Conservation (phyloP, 169 alveolate genomes). For the Cryptosporidium canis region DNA sequence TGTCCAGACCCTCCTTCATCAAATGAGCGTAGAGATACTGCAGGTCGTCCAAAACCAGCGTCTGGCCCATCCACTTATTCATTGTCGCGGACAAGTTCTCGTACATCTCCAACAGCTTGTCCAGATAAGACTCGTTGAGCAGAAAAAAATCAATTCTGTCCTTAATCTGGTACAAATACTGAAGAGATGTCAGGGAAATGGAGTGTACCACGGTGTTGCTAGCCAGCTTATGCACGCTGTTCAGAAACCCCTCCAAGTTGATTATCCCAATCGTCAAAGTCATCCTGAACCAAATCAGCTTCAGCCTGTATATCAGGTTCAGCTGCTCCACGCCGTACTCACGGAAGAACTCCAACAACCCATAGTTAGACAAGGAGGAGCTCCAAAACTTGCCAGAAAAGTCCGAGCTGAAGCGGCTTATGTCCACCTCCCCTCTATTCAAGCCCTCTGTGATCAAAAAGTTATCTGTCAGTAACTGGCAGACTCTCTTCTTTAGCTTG, state of each 20-base stretch:
- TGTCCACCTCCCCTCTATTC: not conserved
- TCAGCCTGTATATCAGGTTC: constrained; percentile 9
- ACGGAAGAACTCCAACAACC: not conserved
- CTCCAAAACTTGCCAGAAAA: constrained; percentile 21
- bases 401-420: not conserved
- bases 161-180: constrained; percentile 24
- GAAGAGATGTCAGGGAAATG: constrained; percentile 18
- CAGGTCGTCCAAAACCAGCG: constrained; percentile 31
- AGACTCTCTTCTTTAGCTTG: not conserved
- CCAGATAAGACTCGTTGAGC: not conserved
- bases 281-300: constrained; percentile 8
- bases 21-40: constrained; percentile 24
- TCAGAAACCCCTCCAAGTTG: not conserved
- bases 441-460: not conserved
- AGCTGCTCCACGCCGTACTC: constrained; percentile 37
- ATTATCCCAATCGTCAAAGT: not conserved
- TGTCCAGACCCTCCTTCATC: not conserved
- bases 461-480: not conserved
- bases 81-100: not conserved
- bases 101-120: not conserved
- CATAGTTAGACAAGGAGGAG: not conserved
- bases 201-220: constrained; percentile 14
- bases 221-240: not conserved
- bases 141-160: constrained; percentile 23
- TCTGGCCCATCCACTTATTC: constrained; percentile 18